Conservation (phyloP, 2,329 filamentous ascomycete genomes). For the Metarhizium anisopliae region DNA sequence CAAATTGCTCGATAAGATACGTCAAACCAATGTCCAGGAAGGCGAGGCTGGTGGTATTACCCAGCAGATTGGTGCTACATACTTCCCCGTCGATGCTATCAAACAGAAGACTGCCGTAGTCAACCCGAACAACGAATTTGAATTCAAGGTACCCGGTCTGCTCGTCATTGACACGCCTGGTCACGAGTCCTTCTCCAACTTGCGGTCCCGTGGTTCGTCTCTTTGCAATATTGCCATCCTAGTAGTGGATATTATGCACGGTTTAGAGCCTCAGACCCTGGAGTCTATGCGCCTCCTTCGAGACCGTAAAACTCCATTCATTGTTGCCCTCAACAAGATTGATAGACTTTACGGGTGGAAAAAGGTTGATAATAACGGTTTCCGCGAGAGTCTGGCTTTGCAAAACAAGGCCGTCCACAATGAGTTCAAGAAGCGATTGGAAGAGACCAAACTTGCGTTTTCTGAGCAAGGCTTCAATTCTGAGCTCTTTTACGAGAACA, state of each 20-base stretch:
- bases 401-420: constrained; percentile 91
- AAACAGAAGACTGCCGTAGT: constrained; percentile 88
- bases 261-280: constrained; percentile 90
- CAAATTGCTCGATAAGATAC: constrained; percentile 97
- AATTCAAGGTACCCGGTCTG: constrained; percentile 96
- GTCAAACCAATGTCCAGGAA: constrained; percentile 97
- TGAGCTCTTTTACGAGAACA: constrained; percentile 95
- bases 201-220: constrained; percentile 92
- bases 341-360: constrained; percentile 99
- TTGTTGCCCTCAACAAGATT: constrained; percentile 98
- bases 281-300: constrained; percentile 94
- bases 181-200: constrained; percentile 99
- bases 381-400: constrained; percentile 80
- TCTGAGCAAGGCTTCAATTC: constrained; percentile 97
- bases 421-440: constrained; percentile 85
- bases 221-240: constrained; percentile 99
- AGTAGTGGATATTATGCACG: constrained; percentile 99
- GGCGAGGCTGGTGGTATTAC: constrained; percentile 99
- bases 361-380: constrained; percentile 97
- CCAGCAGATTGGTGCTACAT: constrained; percentile 98
- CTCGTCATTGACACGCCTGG: constrained; percentile 96
- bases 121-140: constrained; percentile 81
- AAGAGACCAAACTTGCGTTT: constrained; percentile 88
- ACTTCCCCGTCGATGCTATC: constrained; percentile 93
- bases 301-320: constrained; percentile 93